Evolutionary conservation across 352 stramenopile species (phyloP).

Genomic region (Pythium scleroteichum): DNA sequence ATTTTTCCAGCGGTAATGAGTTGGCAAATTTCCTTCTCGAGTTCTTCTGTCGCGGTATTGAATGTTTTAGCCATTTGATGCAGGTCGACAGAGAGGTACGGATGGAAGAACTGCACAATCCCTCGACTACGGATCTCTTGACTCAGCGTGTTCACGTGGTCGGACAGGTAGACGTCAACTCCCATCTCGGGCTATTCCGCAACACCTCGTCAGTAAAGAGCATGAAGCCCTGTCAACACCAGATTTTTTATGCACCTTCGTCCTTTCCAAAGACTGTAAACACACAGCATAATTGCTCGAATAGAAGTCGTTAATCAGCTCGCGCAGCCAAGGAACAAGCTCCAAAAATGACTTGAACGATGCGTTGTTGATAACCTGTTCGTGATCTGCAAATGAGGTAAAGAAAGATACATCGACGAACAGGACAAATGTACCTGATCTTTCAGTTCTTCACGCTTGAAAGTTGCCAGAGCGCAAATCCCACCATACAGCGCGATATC

Average conservation of each 20-base stretch:
- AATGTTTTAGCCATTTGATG: conserved; percentile 87
- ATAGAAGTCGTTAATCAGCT: conserved; percentile 89
- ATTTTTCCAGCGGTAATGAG: conserved; percentile 78
- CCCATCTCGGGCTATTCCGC: conserved; percentile 55
- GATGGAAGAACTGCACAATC: conserved; percentile 90
- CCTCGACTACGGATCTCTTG: conserved; percentile 83
- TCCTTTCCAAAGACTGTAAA: conserved; percentile 71
- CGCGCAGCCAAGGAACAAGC: conserved; percentile 81
- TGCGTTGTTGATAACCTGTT: conserved; percentile 81
- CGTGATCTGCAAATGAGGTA: too few species aligned
- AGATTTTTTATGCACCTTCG: conserved; percentile 44
- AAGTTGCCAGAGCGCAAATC: conserved; percentile 84
- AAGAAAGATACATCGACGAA: background rate
- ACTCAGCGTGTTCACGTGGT: conserved; percentile 73
- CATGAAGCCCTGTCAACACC: background rate
- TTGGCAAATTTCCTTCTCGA: conserved; percentile 81
- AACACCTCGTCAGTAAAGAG: background rate
- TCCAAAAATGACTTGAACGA: conserved; percentile 90
- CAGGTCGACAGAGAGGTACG: conserved; percentile 86
- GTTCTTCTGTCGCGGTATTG: conserved; percentile 51
- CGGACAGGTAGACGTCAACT: conserved; percentile 78
- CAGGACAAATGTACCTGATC: conserved; percentile 45
- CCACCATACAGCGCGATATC: conserved; percentile 88
- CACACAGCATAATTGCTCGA: conserved; percentile 85
- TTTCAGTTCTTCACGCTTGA: conserved; percentile 79